These are phyloP conservation scores for Crassisporium funariophilum DNA, from an alignment of 768 basidiomycete genomes.

Conservation along the genomic window DNA sequence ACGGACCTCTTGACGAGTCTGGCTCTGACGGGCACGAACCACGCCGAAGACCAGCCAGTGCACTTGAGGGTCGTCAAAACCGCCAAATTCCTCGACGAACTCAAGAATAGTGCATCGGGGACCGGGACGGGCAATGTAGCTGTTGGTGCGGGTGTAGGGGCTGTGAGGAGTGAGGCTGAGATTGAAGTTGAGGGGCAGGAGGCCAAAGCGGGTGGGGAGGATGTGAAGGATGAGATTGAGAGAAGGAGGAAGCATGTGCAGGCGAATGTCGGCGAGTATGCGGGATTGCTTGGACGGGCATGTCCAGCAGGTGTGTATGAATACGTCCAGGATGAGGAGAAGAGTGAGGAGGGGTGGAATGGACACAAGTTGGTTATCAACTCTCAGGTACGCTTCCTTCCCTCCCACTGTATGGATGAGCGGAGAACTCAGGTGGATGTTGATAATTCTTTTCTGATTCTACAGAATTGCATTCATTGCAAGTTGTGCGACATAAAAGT, in stretches of 20 bases:
- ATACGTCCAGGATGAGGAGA: conserved; percentile 66
- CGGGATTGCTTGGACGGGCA: conserved; percentile 82
- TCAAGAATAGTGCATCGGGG: conserved; percentile 13
- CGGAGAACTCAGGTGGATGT: too few species aligned
- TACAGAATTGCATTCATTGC: conserved; percentile 91
- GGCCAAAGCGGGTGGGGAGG: conserved; percentile 20
- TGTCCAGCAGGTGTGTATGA: conserved; percentile 98
- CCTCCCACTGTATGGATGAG: too few species aligned
- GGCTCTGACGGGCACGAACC: conserved; percentile 90
- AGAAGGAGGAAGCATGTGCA: conserved; percentile 67
- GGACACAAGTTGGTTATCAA: conserved; percentile 95
- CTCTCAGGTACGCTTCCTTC: conserved; percentile 79
- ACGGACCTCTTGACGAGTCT: conserved; percentile 93
- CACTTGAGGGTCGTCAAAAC: conserved; percentile 73
- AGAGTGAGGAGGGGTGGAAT: conserved; percentile 57
- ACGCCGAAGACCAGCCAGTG: conserved; percentile 93
- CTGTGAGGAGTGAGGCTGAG: conserved; percentile 28
- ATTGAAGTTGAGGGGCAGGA: conserved; percentile 23
- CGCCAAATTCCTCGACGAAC: conserved; percentile 26
- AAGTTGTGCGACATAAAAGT: conserved; percentile 97
- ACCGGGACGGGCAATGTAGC: conserved; percentile 21
- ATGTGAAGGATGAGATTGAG: conserved; percentile 41
- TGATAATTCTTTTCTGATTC: too few species aligned
- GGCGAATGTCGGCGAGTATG: conserved; percentile 77
- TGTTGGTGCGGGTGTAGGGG: conserved; percentile 30